Evolutionary conservation across 2,329 filamentous ascomycete species (phyloP).

Genomic region (Xylaria sp.): DNA sequence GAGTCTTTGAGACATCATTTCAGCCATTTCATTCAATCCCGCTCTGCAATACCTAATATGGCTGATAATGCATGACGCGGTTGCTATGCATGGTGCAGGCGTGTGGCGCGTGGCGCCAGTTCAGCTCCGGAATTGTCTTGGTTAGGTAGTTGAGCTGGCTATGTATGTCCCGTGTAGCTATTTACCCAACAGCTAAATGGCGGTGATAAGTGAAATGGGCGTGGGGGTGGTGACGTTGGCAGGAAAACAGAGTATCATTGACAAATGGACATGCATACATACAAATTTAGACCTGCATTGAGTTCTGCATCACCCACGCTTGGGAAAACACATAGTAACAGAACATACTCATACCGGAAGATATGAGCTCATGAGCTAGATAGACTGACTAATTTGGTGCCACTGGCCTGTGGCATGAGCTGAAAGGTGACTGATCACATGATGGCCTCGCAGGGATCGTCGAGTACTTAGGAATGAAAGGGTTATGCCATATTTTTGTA

Average conservation of each 20-base stretch:
- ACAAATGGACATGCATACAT: not conserved
- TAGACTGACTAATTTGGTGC: not conserved
- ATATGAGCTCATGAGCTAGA: not conserved
- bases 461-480: not conserved
- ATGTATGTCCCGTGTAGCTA: not conserved
- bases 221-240: not conserved
- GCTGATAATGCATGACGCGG: conserved; percentile 1
- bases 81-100: conserved; percentile 2
- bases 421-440: conserved; percentile 3
- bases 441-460: not conserved
- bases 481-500: not conserved
- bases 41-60: not conserved
- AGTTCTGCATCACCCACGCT: not conserved
- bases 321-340: not conserved
- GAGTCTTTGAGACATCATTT: conserved; percentile 4
- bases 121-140: conserved; percentile 22
- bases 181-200: not conserved
- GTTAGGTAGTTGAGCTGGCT: not conserved
- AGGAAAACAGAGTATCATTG: not conserved
- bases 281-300: not conserved
- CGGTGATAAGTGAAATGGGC: not conserved
- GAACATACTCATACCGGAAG: not conserved
- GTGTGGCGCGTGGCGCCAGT: not conserved
- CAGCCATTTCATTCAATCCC: not conserved
- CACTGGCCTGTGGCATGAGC: not conserved